These are phyloP conservation scores for Exophiala calicioides DNA, from an alignment of 2,329 filamentous ascomycete species.

Conservation along the genomic window DNA sequence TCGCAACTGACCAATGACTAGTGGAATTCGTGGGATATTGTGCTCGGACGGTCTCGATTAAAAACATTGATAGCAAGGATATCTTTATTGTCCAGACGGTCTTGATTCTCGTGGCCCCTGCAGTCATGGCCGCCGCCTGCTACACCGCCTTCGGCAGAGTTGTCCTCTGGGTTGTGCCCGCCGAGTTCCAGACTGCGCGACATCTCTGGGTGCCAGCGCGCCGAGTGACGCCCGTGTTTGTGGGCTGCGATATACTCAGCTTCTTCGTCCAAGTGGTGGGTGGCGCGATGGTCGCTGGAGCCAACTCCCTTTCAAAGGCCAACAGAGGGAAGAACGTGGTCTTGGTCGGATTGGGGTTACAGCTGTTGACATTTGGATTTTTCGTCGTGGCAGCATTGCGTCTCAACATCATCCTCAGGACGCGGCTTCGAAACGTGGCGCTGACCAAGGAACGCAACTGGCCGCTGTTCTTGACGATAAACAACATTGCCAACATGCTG, in stretches of 20 bases:
- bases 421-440: constrained; percentile 9
- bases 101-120: constrained; percentile 47
- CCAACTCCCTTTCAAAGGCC: constrained; percentile 31
- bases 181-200: constrained; percentile 30
- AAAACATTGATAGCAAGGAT: constrained; percentile 6
- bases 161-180: constrained; percentile 46
- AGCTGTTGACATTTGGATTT: constrained; percentile 53
- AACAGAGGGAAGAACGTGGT: constrained; percentile 47
- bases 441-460: constrained; percentile 23
- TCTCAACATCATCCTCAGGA: constrained; percentile 34
- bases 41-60: constrained; percentile 34
- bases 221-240: constrained; percentile 43
- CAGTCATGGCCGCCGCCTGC: constrained; percentile 51
- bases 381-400: constrained; percentile 48
- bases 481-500: constrained; percentile 23
- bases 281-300: constrained; percentile 38
- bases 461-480: constrained; percentile 19
- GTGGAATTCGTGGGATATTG: constrained; percentile 45
- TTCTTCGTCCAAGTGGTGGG: constrained; percentile 49
- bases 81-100: constrained; percentile 40
- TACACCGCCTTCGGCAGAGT: constrained; percentile 52
- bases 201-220: constrained; percentile 43
- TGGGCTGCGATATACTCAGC: constrained; percentile 45
- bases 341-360: constrained; percentile 45
- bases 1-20: constrained; percentile 9